Conservation (phyloP, 2,329 filamentous ascomycete species). For the Westerdykella ornata region DNA sequence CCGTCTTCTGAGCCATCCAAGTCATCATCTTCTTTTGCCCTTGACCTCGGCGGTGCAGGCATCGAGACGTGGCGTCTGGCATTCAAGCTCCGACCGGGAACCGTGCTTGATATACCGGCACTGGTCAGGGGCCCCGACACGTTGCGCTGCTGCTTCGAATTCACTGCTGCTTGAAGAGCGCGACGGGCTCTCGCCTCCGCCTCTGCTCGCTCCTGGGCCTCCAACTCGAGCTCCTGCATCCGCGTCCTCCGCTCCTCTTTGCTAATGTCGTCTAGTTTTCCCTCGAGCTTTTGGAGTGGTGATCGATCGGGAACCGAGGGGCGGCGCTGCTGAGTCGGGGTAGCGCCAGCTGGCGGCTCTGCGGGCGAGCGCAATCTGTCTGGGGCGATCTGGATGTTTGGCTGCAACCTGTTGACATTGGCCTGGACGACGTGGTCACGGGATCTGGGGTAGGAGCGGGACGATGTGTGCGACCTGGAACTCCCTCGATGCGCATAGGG, state of each 20-base stretch:
- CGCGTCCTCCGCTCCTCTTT: slow-evolving; percentile 91
- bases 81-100: slow-evolving; percentile 13
- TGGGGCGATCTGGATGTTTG: slow-evolving; percentile 28
- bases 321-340: slow-evolving; percentile 20
- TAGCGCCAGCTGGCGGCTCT: slow-evolving; percentile 23
- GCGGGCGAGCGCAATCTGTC: slow-evolving; percentile 24
- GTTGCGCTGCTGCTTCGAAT: slow-evolving; percentile 23
- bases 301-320: slow-evolving; percentile 73
- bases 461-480: slow-evolving; percentile 14
- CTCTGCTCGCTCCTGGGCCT: slow-evolving; percentile 57
- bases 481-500: slow-evolving; percentile 32
- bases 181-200: slow-evolving; percentile 32
- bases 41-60: slow-evolving; percentile 17
- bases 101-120: slow-evolving; percentile 7
- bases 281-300: slow-evolving; percentile 86
- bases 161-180: slow-evolving; percentile 21
- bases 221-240: slow-evolving; percentile 72
- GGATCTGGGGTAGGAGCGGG: slow-evolving; percentile 20
- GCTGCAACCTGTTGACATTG: slow-evolving; percentile 32
- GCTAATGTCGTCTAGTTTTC: slow-evolving; percentile 83
- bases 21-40: slow-evolving; percentile 20
- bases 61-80: slow-evolving; percentile 31
- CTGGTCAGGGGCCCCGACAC: slow-evolving; percentile 23
- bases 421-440: slow-evolving; percentile 31
- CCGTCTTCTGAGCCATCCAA: slow-evolving; percentile 24